These are phyloP conservation scores for Russula vinacea DNA, from an alignment of 768 basidiomycete genomes.

Conservation along the genomic window DNA sequence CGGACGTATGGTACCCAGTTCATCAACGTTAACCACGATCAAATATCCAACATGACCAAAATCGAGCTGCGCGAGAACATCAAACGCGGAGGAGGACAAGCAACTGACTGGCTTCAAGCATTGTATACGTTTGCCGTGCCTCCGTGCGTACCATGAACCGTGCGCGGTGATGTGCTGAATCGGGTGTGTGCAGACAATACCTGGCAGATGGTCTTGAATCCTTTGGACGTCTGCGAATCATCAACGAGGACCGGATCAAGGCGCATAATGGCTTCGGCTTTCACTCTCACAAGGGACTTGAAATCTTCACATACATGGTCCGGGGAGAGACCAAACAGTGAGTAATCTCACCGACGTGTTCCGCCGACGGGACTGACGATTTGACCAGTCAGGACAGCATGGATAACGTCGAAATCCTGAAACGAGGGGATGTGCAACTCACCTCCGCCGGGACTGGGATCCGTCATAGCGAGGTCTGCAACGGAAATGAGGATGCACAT, in stretches of 20 bases:
- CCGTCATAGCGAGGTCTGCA: constrained; percentile 67
- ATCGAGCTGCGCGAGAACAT: constrained; percentile 24
- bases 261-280: constrained; percentile 78
- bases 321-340: constrained; percentile 79
- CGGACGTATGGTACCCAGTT: too few species aligned
- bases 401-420: constrained; percentile 86
- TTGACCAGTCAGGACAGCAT: constrained; percentile 76
- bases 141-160: constrained; percentile 37
- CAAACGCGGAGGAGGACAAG: constrained; percentile 26
- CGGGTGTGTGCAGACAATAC: constrained; percentile 42
- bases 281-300: constrained; percentile 79
- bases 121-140: constrained; percentile 77
- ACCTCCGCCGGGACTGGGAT: constrained; percentile 93
- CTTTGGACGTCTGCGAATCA: constrained; percentile 78
- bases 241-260: constrained; percentile 90
- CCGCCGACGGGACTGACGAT: neutral
- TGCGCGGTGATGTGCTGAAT: neutral
- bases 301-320: constrained; percentile 90
- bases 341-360: constrained; percentile 31
- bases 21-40: neutral
- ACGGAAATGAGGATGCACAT: constrained; percentile 49
- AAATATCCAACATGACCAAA: constrained; percentile 10
- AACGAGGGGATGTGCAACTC: constrained; percentile 86
- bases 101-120: constrained; percentile 52
- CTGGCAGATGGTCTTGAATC: constrained; percentile 52